Evolutionary conservation across 2,329 filamentous ascomycete species (phyloP).

Genomic region (Pseudocercospora macadamiae): DNA sequence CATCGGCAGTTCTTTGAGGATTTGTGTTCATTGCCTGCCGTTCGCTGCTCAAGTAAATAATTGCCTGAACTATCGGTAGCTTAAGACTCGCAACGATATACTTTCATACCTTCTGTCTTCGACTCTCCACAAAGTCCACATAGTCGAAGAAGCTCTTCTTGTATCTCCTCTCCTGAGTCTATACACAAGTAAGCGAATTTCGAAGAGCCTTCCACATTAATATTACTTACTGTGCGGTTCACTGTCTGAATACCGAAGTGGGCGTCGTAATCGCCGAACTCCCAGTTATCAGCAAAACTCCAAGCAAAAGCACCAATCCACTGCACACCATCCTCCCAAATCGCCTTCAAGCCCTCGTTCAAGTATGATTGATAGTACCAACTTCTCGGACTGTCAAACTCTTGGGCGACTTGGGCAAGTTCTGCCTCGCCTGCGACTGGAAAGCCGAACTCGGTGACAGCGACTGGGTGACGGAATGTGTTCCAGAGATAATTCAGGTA

Average conservation of each 20-base stretch:
- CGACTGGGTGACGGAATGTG: constrained; percentile 54
- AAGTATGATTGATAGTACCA: constrained; percentile 51
- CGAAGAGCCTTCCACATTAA: too few relatives aligned
- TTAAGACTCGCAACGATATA: too few relatives aligned
- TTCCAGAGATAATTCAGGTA: constrained; percentile 62
- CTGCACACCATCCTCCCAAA: constrained; percentile 38
- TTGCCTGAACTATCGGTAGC: too few relatives aligned
- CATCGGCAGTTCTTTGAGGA: too few relatives aligned
- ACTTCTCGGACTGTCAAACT: neutral
- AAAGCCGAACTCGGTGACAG: constrained; percentile 42
- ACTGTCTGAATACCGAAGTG: constrained; percentile 60
- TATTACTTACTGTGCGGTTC: too few relatives aligned
- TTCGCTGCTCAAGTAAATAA: too few relatives aligned
- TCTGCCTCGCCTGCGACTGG: constrained; percentile 31
- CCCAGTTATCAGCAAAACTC: constrained; percentile 37
- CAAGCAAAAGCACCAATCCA: constrained; percentile 37
- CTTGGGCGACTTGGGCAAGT: neutral
- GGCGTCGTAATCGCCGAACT: constrained; percentile 53
- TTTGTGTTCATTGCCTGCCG: too few relatives aligned
- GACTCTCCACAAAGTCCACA: constrained; percentile 36
- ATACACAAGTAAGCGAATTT: too few relatives aligned
- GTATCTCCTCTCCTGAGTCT: constrained; percentile 41
- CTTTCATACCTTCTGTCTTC: too few relatives aligned
- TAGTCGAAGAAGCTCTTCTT: constrained; percentile 44
- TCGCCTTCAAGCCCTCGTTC: constrained; percentile 36